Percentiles rank a stretch among this genome's conserved stretches.
These are phyloP conservation scores for Alopecurus myosuroides DNA, from an alignment of 176 grass and related monocot species.

Conservation along the genomic window DNA sequence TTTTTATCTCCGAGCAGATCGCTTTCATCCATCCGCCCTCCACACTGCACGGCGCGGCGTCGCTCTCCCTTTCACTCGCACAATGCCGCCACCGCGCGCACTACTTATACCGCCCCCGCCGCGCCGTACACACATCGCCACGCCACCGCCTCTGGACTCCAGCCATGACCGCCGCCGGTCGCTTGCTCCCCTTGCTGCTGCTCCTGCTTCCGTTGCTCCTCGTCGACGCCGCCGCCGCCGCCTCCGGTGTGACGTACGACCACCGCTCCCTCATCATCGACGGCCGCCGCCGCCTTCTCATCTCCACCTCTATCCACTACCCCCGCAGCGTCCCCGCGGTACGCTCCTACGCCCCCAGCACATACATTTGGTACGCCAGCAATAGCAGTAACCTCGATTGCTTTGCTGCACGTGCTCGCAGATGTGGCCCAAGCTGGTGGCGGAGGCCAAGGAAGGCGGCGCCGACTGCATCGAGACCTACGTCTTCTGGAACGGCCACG, in stretches of 20 bases:
- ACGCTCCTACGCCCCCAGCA: background rate
- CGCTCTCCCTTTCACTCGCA: background rate
- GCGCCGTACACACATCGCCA: background rate
- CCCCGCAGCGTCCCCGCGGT: constrained; percentile 93
- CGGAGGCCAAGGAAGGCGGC: constrained; percentile 79
- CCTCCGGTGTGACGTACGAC: constrained; percentile 76
- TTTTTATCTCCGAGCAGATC: constrained; percentile 1
- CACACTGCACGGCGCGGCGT: background rate
- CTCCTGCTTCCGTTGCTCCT: constrained; percentile 8
- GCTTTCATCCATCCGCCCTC: background rate
- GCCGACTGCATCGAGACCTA: constrained; percentile 87
- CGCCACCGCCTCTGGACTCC: background rate
- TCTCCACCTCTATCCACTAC: constrained; percentile 99
- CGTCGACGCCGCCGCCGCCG: background rate
- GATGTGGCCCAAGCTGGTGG: constrained; percentile 97
- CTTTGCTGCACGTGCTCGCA: constrained; percentile 24
- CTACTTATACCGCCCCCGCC: constrained; percentile 25
- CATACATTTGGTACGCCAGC: background rate
- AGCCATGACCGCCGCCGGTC: constrained; percentile 21
- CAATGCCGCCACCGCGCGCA: background rate
- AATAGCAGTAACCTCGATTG: background rate
- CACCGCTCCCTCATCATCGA: constrained; percentile 89
- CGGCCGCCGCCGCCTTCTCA: constrained; percentile 76
- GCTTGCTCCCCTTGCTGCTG: constrained; percentile 24
- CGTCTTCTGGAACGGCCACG: constrained; percentile 99